Evolutionary conservation across 179 eudicot species (phyloP), one percentile per base, ranked within the genome.

Genomic region (Pouteria campechiana): DNA sequence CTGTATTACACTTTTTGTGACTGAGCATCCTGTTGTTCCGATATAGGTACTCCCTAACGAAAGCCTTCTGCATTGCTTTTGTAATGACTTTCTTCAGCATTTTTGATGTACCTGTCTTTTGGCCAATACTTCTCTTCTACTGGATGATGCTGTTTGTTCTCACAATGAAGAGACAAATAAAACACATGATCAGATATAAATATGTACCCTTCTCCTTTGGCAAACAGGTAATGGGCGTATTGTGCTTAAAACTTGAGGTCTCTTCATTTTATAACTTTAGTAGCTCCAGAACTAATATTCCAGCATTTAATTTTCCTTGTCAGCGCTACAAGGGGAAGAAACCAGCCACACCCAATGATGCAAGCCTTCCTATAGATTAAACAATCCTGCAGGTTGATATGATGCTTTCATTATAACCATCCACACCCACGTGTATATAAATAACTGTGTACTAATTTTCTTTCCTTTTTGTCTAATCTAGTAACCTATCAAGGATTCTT

Each of bases 81-180:
- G 52, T 66, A 35, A 44, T 76, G 69, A 85, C 93, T 39, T 82
- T 82, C 67, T 81, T 70, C 61, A 55, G 70, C 31, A 46, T 62
- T 14, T 85, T 85, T 68, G 95, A 85, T 48, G 93, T 85, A 34
- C 95, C 95, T 2, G 95, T 82, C 12, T 85, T 78, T 48, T 85
- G 95, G 95, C 95, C 95, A 1, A 78, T 85, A 37, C 78, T 85
- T 21, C 66, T 82, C 21, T 73, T 85, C 79, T 85, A 85, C 68
- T 85, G 93, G 93, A 39, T 85, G 44, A 63, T 85, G 40, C 67
- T 84, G 42, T 84, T 80, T 53, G 52, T 78, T 11, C 73, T 73
- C 37, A 80, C 90, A 50, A 80, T 80, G 84, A 76, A 75, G 62
- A 73, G 77, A 61, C 90, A 80, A 44, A 80, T 80, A 65, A 75